phyloP scores from a whole-genome alignment of 306 rosid genomes.

The Citrullus colocynthis region DNA sequence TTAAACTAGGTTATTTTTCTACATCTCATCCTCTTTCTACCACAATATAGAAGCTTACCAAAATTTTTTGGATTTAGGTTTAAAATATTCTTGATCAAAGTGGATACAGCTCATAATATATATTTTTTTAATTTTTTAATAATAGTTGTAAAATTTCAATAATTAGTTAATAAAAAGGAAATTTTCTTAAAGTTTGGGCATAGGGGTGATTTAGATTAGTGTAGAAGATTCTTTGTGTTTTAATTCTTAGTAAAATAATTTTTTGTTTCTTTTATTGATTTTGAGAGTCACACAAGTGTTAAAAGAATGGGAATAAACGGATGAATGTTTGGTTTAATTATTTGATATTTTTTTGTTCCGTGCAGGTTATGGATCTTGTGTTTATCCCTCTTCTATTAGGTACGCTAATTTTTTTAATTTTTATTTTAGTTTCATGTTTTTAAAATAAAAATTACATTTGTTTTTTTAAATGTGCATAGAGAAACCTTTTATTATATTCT shows the following conservation, averaged over 20 bases:
- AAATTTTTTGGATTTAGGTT: no score
- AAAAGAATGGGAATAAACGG: not conserved
- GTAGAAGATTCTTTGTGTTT: no score
- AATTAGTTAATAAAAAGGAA: no score
- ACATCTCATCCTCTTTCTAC: no score
- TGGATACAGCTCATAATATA: no score
- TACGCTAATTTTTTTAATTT: constrained; percentile 12
- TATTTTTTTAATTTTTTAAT: no score
- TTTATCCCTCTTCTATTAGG: constrained; percentile 74
- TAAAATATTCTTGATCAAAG: no score
- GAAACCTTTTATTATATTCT: not conserved
- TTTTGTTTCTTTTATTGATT: not conserved
- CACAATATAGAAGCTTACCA: no score
- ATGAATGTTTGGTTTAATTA: not conserved
- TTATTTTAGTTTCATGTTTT: not conserved
- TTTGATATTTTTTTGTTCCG: not conserved
- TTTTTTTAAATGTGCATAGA: not conserved
- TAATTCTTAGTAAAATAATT: not conserved
- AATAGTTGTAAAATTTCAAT: no score
- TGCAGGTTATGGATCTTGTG: constrained; percentile 97
- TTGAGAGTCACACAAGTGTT: not conserved
- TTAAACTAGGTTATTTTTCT: no score
- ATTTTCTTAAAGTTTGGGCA: no score
- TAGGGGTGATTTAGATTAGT: no score
- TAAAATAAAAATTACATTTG: not conserved